Evolutionary conservation across 495 filamentous ascomycete genomes (phyloP), one percentile per base, ranked within the genome.

Genomic region (Schizothecium vesticola): DNA sequence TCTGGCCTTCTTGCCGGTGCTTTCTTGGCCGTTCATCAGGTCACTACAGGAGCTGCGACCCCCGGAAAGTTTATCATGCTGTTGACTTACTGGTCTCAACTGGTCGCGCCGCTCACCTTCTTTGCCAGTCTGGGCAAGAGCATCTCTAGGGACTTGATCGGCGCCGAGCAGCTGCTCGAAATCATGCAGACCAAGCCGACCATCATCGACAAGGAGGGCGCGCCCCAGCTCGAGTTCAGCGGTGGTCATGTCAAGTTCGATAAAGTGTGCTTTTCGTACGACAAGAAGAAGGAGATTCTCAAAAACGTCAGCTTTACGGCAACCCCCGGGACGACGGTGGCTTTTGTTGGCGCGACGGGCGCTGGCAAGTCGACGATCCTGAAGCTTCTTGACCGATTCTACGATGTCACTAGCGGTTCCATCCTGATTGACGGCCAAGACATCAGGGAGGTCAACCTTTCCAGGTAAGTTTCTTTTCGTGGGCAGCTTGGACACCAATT

Each of bases 371-470:
- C 90, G 3, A 92, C 90, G 3, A 88, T 92, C 55, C 79, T 93
- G 58, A 90, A 91, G 70, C 83, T 94, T 8, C 83, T 93, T 21
- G 82, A 86, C 67, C 83, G 91, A 0, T 89, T 90, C 74, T 93
- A 91, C 78, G 89, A 94, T 70, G 83, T 89, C 3, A 83, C 80
- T 4, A 72, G 73, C 13, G 91, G 91, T 1, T 80, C 77, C 3
- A 90, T 94, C 64, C 74, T 76, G n/a, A 90, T 94, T 62, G 91
- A 94, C 73, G 88, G 86, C 4, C 89, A 92, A 64, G 87, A 93
- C 72, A 86, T 93, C 61, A 82, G 85, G 19, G 84, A 90, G 56
- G 83, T 93, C 23, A 89, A 86, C 11, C 80, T 90, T 56, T 82
- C 74, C 16, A 86, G 84, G 84, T 82, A 76, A 67, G 77, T 69